These are phyloP conservation scores for Yarrowia deformans DNA, from an alignment of 805 yeast genomes.

Conservation along the genomic window DNA sequence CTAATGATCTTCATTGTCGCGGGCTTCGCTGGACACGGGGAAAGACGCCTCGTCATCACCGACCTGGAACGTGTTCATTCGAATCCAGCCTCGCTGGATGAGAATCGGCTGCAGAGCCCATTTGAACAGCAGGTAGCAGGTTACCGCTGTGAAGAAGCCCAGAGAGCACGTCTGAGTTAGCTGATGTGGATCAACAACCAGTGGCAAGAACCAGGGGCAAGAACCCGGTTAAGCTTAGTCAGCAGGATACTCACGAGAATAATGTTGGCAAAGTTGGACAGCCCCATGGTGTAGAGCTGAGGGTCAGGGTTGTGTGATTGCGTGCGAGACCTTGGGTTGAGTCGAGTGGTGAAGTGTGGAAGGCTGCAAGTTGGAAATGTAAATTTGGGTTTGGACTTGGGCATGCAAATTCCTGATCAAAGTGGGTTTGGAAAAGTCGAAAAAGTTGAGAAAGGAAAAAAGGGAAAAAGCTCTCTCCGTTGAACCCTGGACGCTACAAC, in stretches of 20 bases:
- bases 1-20: not conserved
- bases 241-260: constrained; percentile 41
- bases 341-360: constrained; percentile 4
- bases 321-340: not conserved
- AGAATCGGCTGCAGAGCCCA: constrained; percentile 44
- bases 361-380: constrained; percentile 1
- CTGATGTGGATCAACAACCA: too few relatives aligned
- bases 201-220: too few relatives aligned
- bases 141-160: constrained; percentile 39
- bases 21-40: constrained; percentile 2
- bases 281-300: constrained; percentile 18
- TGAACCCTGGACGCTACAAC: too few relatives aligned
- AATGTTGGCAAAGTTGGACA: constrained; percentile 41
- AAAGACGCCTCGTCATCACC: constrained; percentile 36
- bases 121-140: constrained; percentile 40
- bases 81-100: constrained; percentile 38
- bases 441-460: too few relatives aligned
- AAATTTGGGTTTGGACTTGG: not conserved
- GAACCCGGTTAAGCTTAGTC: not conserved
- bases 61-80: constrained; percentile 38
- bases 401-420: too few relatives aligned
- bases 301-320: constrained; percentile 37
- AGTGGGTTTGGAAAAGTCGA: too few relatives aligned
- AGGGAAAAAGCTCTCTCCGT: too few relatives aligned
- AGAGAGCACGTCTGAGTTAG: constrained; percentile 42